A percentile compares a stretch with the other conserved stretches of the same genome.
Evolutionary conservation across 2,329 filamentous ascomycete species (phyloP).

Genomic region (Aureobasidium subglaciale): DNA sequence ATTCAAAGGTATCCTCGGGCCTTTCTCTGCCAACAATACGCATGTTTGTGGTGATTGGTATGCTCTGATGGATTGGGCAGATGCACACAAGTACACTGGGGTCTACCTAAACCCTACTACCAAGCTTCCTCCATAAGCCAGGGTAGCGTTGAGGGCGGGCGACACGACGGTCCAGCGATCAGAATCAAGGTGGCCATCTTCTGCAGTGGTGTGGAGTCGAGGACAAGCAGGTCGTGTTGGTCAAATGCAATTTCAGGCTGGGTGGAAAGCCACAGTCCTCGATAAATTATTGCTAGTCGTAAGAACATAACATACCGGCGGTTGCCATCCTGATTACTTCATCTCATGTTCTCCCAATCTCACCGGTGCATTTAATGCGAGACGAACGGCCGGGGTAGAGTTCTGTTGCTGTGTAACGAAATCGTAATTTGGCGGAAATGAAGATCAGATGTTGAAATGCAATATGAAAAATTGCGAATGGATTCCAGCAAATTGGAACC

Average conservation of each 20-base stretch:
- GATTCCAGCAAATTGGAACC: not conserved
- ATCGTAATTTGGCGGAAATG: constrained; percentile 11
- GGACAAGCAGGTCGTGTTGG: too few species aligned
- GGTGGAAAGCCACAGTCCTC: too few species aligned
- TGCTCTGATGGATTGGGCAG: not conserved
- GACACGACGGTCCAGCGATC: too few species aligned
- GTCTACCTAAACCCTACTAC: not conserved
- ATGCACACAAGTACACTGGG: not conserved
- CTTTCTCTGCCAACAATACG: not conserved
- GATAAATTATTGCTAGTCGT: too few species aligned
- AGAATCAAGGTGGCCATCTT: too few species aligned
- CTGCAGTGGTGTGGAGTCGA: too few species aligned
- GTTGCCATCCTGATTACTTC: not conserved
- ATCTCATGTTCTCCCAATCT: not conserved
- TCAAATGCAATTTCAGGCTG: too few species aligned
- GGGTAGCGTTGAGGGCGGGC: too few species aligned
- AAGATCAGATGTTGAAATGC: not conserved
- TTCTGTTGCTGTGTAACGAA: not conserved
- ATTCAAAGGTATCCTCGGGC: not conserved
- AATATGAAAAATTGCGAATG: constrained; percentile 2
- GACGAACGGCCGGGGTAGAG: constrained; percentile 9
- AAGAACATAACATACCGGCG: not conserved
- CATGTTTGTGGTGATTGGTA: not conserved
- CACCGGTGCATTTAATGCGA: not conserved
- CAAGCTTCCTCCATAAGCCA: not conserved